Conservation (phyloP, 1,139 yeast species). For the Hyphopichia pseudoburtonii region DNA sequence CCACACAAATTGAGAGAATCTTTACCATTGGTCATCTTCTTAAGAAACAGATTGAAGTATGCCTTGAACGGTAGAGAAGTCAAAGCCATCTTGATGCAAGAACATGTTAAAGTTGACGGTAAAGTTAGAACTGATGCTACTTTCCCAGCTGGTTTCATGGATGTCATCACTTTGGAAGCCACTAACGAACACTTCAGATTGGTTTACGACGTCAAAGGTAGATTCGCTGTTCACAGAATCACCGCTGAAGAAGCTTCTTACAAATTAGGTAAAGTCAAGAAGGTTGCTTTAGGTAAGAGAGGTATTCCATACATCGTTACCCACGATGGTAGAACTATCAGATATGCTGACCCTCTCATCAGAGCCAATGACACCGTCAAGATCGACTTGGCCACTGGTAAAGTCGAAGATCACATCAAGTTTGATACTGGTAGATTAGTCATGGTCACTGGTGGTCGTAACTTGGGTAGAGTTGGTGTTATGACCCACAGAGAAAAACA, state of each 20-base stretch:
- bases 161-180: conserved; percentile 89
- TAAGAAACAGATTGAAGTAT: conserved; percentile 98
- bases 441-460: conserved; percentile 98
- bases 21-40: conserved; percentile 90
- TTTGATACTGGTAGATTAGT: conserved; percentile 91
- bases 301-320: conserved; percentile 95
- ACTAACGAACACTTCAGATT: conserved; percentile 98
- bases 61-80: conserved; percentile 98
- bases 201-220: conserved; percentile 94
- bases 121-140: conserved; percentile 97
- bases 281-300: conserved; percentile 93
- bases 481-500: conserved; percentile 96
- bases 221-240: conserved; percentile 97
- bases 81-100: conserved; percentile 96
- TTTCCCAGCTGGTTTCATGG: conserved; percentile 98
- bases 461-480: conserved; percentile 98
- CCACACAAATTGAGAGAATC: conserved; percentile 99
- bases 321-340: conserved; percentile 97
- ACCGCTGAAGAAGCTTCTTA: conserved; percentile 94
- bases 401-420: conserved; percentile 82
- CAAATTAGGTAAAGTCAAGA: conserved; percentile 95
- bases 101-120: conserved; percentile 86
- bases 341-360: conserved; percentile 96
- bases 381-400: conserved; percentile 90
- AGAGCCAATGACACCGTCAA: conserved; percentile 94